These are phyloP conservation scores for Lachancea fermentati DNA, from an alignment of 805 yeast species.

Conservation along the genomic window DNA sequence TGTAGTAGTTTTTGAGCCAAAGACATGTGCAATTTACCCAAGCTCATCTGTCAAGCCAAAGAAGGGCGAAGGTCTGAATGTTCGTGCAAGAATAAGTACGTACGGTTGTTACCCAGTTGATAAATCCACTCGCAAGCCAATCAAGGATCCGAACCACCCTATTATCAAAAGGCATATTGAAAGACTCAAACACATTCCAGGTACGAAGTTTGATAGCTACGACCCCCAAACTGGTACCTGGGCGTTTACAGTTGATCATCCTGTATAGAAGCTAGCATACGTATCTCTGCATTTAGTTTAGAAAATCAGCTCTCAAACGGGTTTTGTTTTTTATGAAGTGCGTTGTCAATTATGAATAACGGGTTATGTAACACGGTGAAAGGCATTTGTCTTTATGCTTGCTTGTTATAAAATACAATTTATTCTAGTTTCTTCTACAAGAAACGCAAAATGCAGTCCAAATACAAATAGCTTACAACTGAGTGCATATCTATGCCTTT, in stretches of 20 bases:
- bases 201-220: conserved; percentile 64
- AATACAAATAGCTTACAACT: no score
- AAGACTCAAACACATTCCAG: conserved; percentile 55
- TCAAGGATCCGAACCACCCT: conserved; percentile 73
- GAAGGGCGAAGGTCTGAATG: conserved; percentile 77
- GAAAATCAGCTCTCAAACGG: no score
- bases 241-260: conserved; percentile 44
- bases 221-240: conserved; percentile 72
- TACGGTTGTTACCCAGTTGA: conserved; percentile 79
- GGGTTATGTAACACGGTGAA: no score
- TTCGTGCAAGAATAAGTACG: conserved; percentile 65
- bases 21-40: conserved; percentile 67
- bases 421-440: no score
- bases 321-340: no score
- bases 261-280: conserved; percentile 8
- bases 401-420: no score
- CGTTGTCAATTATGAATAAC: no score
- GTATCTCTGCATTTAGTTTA: conserved; percentile 6
- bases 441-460: no score
- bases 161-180: conserved; percentile 62
- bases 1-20: conserved; percentile 53
- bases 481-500: no score
- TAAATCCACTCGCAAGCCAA: conserved; percentile 62
- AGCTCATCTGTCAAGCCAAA: conserved; percentile 53
- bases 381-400: no score